These are phyloP conservation scores for Betula pendula DNA, from an alignment of 306 rosid species.

Conservation along the genomic window DNA sequence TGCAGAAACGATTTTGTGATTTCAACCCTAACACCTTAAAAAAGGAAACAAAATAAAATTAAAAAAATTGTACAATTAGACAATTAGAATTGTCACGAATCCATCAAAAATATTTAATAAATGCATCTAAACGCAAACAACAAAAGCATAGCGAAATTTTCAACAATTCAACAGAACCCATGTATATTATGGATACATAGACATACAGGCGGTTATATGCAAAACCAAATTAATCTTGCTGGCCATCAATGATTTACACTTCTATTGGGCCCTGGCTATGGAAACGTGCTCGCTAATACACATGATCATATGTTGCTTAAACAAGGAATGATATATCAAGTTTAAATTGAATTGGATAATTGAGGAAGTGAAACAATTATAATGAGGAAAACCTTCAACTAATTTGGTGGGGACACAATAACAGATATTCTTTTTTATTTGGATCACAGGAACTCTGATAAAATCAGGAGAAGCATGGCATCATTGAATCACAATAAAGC, in stretches of 20 bases:
- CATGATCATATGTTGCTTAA: background rate
- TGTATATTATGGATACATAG: background rate
- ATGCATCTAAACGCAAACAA: no score
- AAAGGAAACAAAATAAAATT: background rate
- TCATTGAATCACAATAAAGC: background rate
- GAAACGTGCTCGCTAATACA: background rate
- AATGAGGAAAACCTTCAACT: background rate
- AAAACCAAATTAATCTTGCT: background rate
- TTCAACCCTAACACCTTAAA: background rate
- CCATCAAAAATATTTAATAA: no score
- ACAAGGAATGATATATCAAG: background rate
- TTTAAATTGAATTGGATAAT: background rate
- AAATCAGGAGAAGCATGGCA: background rate
- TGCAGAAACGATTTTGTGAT: conserved; percentile 17
- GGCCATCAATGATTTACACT: background rate
- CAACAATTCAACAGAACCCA: background rate
- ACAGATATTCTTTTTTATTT: background rate
- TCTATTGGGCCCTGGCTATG: background rate
- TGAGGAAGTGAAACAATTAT: background rate
- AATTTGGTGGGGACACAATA: background rate
- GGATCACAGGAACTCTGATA: background rate
- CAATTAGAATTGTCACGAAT: background rate
- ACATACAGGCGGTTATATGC: background rate
- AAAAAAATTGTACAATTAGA: background rate
- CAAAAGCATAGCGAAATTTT: background rate